These are phyloP conservation scores for Orychophragmus violaceus DNA, from an alignment of 345 rosid species.

Conservation along the genomic window DNA sequence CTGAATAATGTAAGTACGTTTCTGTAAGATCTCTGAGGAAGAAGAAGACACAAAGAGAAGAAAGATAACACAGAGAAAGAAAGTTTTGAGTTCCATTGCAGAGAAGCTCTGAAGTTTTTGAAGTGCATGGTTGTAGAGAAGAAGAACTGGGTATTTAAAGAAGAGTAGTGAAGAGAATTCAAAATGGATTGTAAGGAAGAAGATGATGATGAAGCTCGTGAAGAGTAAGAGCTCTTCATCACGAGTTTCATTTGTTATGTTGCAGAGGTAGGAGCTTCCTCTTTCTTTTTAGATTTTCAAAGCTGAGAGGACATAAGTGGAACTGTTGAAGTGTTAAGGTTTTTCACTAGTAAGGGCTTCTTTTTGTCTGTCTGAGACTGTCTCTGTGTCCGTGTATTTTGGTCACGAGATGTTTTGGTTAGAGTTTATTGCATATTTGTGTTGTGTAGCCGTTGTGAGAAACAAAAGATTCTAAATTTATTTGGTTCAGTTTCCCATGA, in stretches of 20 bases:
- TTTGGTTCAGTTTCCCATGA: not conserved
- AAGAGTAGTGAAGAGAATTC: conserved; percentile 35
- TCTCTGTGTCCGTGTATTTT: not conserved
- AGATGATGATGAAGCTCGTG: conserved; percentile 84
- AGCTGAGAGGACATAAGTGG: conserved; percentile 14
- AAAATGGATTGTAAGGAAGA: conserved; percentile 32
- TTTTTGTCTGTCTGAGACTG: conserved; percentile 5
- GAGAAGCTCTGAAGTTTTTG: conserved; percentile 13
- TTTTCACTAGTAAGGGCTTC: conserved; percentile 18
- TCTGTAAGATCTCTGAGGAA: conserved; percentile 22
- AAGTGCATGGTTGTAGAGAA: conserved; percentile 38
- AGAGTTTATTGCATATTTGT: conserved; percentile 37
- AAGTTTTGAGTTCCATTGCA: conserved; percentile 35
- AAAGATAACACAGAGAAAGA: conserved; percentile 23
- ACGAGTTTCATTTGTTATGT: conserved; percentile 73
- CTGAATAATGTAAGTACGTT: conserved; percentile 74
- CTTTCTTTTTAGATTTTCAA: conserved; percentile 18
- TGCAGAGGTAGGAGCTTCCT: conserved; percentile 31
- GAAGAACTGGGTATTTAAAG: conserved; percentile 55
- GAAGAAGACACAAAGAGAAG: conserved; percentile 31
- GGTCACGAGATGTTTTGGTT: conserved; percentile 61
- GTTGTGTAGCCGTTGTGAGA: conserved; percentile 13
- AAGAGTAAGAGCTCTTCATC: conserved; percentile 83
- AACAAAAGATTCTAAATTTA: not conserved
- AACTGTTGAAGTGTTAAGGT: conserved; percentile 14